Base-by-base conservation (phyloP, 495 filamentous ascomycete species). In the Cercophora scortea region DNA sequence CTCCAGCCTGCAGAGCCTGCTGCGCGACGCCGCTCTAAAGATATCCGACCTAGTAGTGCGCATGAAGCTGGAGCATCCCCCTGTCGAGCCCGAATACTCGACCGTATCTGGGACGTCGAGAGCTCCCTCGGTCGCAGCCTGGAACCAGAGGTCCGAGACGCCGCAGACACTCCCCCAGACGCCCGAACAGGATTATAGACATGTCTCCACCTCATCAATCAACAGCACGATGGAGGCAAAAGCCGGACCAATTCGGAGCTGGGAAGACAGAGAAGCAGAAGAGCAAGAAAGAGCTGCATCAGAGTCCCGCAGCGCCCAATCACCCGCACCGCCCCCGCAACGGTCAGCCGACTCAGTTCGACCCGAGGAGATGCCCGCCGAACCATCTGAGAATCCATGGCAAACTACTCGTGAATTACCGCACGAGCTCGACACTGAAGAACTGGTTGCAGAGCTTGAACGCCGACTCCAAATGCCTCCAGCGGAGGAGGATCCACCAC, bases 41-140 rank as follows among this genome's bases (percentile, higher is more conserved):
- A 67, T 71, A 41, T 49, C 57, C 42, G 68, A 72, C 46, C 65
- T 71, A 38, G 53, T 74, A 5, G 63, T 66, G 50, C 57, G 68
- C 25, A 70, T 72, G 69, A 74, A 70, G 50, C 64, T 72, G 10
- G 61, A 61, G 53, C 56, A 61, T 32, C 61, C 64, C 8, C 38
- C 41, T 32, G 36, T 34, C 42, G 57, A 55, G 42, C 34, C 49
- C 41, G 61, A 53, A 42, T 16, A 47, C 16, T 50, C 50, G 8
- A 44, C 57, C 13, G 43, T 49, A 34, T 59, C 62, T 25, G 49
- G 32, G 19, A 51, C 51, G 40, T 32, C 59, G 25, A 51, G 49
- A 39, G 33, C 49, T 36, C 40, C 40, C 4, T 51, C 49, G n/a
- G 11, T 45, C 17, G 19, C 32, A 32, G 16, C 41, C 17, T 15